Base-by-base conservation (phyloP, 192 early-diverging fungal species). In the Backusella tuberculispora region DNA sequence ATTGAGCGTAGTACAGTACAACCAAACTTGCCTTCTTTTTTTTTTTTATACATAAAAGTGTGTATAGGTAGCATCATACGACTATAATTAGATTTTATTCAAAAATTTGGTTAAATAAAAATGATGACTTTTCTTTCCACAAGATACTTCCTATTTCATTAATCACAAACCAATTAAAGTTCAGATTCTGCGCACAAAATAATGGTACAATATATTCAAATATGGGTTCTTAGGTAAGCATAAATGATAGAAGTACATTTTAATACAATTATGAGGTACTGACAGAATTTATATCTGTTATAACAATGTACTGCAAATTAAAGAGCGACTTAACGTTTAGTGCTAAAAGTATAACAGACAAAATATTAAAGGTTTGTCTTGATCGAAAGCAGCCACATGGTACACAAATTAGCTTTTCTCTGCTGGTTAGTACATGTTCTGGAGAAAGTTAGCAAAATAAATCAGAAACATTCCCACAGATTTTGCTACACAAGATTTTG, bases 401-500 rank as follows among this genome's bases (percentile, higher is more conserved):
- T 60, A 60, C 53, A 60, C 53, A 60, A 60, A 60, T 60, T 60
- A 60, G 13, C 53, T 60, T 12, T 60, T 60, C 53, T 60, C 53
- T 60, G 53, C 53, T 60, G 53, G 21, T 60, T 60, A 60, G 53
- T 60, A 60, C 53, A 60, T 19, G 53, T 13, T 60, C 53, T 60
- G 53, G 53, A 60, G 53, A 24, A 26, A 60, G 53, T 5, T 60
- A 60, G 53, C 53, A 60, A 60, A 26, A 26, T 60, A 60, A 60
- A 60, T 60, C 53, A 60, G 53, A 60, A 60, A 60, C 19, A 60
- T 60, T 60, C 53, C 53, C 53, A 60, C 53, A 60, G 53, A 60
- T 60, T 60, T 60, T 60, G 53, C 53, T 60, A 60, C 53, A 60
- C 53, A 60, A 60, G 53, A 60, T 60, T 60, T 60, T 60, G 53